These are phyloP conservation scores for Rhizophagus clarus DNA, from an alignment of 192 early-diverging fungal species.

Conservation along the genomic window DNA sequence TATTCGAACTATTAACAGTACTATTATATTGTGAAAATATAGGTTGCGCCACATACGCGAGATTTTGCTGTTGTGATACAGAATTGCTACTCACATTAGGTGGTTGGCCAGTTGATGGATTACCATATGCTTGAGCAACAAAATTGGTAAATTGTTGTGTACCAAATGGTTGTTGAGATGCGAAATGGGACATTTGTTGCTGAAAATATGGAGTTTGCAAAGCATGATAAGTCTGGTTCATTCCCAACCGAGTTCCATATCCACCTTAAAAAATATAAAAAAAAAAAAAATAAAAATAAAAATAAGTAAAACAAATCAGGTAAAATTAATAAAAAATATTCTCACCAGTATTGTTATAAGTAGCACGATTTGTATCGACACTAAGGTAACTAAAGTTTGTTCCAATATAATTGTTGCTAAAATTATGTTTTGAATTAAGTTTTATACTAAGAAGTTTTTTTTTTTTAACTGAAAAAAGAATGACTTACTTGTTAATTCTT, in stretches of 20 bases:
- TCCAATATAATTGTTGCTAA: background rate
- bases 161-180: background rate
- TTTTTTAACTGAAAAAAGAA: background rate
- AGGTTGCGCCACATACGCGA: background rate
- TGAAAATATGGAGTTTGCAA: background rate
- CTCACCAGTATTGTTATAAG: background rate
- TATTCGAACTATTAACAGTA: background rate
- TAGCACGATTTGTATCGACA: background rate
- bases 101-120: background rate
- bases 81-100: background rate
- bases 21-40: background rate
- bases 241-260: background rate
- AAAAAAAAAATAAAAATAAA: no score
- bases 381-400: background rate
- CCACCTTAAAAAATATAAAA: background rate
- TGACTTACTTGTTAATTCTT: background rate
- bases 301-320: no score
- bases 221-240: background rate
- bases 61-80: background rate
- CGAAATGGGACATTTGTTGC: background rate
- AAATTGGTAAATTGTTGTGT: background rate
- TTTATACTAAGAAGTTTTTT: background rate
- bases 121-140: background rate
- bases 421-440: background rate
- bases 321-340: background rate